phyloP scores from a whole-genome alignment of 202 grass and related monocot genomes.

The Cymbopogon flexuosus region DNA sequence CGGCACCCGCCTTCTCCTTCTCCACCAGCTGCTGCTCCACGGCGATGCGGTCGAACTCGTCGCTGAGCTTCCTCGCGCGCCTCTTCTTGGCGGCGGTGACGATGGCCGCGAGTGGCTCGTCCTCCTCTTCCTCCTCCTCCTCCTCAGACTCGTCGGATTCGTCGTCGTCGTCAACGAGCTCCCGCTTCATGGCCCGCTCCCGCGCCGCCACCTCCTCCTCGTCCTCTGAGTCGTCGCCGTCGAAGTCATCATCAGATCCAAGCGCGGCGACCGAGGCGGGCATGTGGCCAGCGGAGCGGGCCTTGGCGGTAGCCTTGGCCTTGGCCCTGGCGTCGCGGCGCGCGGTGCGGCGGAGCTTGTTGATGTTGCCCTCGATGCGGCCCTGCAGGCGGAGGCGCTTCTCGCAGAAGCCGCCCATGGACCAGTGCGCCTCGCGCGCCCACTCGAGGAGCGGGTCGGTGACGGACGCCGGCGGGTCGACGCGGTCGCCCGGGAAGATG shows the following conservation, averaged over 20 bases:
- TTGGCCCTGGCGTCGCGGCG: conserved; percentile 22
- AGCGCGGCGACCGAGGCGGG: conserved; percentile 36
- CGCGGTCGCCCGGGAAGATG: conserved; percentile 56
- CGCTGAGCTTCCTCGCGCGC: conserved; percentile 53
- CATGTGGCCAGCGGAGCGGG: conserved; percentile 26
- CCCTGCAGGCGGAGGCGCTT: conserved; percentile 81
- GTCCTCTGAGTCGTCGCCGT: conserved; percentile 34
- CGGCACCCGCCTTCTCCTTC: not conserved
- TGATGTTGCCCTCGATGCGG: conserved; percentile 75
- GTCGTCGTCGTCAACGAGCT: conserved; percentile 14
- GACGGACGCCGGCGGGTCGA: conserved; percentile 56
- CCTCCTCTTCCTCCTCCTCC: conserved; percentile 3
- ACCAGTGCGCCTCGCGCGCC: conserved; percentile 88
- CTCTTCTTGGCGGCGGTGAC: conserved; percentile 40
- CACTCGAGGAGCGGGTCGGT: conserved; percentile 64
- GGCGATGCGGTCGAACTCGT: conserved; percentile 71
- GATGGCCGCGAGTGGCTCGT: conserved; percentile 26
- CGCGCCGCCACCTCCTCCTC: conserved; percentile 41
- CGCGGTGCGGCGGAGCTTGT: conserved; percentile 58
- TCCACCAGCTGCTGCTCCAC: conserved; percentile 2
- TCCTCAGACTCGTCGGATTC: conserved; percentile 1
- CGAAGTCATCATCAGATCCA: conserved; percentile 18
- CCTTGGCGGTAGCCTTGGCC: conserved; percentile 17
- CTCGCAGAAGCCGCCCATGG: conserved; percentile 76
- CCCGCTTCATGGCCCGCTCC: not conserved